Percentiles rank a stretch among this genome's conserved stretches.
phyloP scores from a whole-genome alignment of 2,329 filamentous ascomycete species.

The Fusarium haematococcum region DNA sequence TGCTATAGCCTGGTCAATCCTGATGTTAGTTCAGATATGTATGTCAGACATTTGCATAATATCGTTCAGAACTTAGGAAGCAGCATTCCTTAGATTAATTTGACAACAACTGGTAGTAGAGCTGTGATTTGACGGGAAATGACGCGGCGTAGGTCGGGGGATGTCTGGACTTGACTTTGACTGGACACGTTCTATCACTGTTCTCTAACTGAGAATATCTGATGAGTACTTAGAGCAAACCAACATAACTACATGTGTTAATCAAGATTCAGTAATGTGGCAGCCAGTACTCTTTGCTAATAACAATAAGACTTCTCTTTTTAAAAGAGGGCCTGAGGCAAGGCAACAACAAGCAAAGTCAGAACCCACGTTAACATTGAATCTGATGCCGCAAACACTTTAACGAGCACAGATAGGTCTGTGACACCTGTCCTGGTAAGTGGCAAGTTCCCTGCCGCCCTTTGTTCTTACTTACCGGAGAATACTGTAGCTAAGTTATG shows the following conservation, averaged over 20 bases:
- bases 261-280: too few species aligned
- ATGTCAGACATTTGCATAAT: not conserved
- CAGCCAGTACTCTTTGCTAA: not conserved
- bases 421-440: not conserved
- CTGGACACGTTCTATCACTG: too few species aligned
- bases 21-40: not conserved
- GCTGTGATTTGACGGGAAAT: not conserved
- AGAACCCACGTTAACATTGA: not conserved
- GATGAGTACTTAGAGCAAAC: too few species aligned
- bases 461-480: not conserved
- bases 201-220: too few species aligned
- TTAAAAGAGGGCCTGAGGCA: not conserved
- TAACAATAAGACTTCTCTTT: not conserved
- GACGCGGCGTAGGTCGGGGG: not conserved
- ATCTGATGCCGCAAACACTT: not conserved
- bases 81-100: not conserved
- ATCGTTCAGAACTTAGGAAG: not conserved
- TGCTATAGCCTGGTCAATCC: not conserved
- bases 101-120: not conserved
- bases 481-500: too few species aligned
- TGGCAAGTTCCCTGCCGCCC: not conserved
- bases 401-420: not conserved
- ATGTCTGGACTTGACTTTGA: not conserved
- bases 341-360: not conserved
- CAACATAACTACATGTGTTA: too few species aligned